Base-by-base conservation (phyloP, 495 filamentous ascomycete genomes). In the Viridothelium virens region DNA sequence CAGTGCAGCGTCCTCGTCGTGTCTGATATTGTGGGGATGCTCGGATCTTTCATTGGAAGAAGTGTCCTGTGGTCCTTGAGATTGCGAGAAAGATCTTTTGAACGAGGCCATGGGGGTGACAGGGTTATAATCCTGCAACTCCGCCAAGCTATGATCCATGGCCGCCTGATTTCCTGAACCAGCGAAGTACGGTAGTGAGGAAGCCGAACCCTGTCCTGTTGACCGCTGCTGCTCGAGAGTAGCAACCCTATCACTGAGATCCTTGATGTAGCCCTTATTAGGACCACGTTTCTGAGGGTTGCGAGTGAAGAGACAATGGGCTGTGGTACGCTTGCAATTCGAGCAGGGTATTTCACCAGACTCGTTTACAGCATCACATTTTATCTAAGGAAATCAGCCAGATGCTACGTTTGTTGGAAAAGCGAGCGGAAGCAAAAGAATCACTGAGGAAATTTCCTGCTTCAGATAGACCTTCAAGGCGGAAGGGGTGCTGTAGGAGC, bases 181-280 rank as follows among this genome's bases (percentile, higher is more conserved):
- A 33, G 53, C 33, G 53, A 59, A 59, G 14, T n/a, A 59, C 18
- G 33, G 53, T 31, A 31, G 53, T 66, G 63, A 39, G 61, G 69
- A 18, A 68, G 59, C 44, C 68, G 66, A 37, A 41, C 53, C 25
- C 64, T 38, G 16, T 56, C 53, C 38, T 68, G 66, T 34, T 66
- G 63, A 44, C 10, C 38, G 70, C 66, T 76, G 72, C 53, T 83
- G 88, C 69, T 97, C 93, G 33, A 97, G 86, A 1, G 84, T 87
- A 67, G 93, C 86, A 62, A 97, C 83, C 38, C 93, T 83, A 69
- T 96, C 92, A 39, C 92, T 91, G 2, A 97, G 83, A 73, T 97
- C 93, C 74, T 97, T 97, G 74, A 97, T 97, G 71, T 97, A 97
- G 86, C 93, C 93, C 85, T 97, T 97, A 71, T 90, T 96, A 4